Conservation (phyloP, 148 eudicot species). For the Amaranthus hypochondriacus region DNA sequence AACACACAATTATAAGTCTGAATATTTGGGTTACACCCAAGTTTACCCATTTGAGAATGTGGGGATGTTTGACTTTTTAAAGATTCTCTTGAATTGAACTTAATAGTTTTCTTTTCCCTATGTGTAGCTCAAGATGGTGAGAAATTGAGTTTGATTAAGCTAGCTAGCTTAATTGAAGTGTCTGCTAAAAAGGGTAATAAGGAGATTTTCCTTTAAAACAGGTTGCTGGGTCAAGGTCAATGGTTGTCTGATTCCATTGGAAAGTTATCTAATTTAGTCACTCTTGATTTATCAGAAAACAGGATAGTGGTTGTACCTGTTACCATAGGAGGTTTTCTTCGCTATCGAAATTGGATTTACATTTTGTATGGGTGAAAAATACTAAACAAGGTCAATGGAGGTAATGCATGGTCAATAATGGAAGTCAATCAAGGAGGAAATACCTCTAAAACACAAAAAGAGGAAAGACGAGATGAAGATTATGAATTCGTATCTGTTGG, state of each 20-base stretch:
- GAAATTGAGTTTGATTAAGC: conserved; percentile 70
- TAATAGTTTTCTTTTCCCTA: not conserved
- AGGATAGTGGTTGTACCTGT: conserved; percentile 47
- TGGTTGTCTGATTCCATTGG: conserved; percentile 89
- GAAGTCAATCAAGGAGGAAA: no score
- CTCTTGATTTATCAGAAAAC: conserved; percentile 77
- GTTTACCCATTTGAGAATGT: not conserved
- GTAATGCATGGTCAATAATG: no score
- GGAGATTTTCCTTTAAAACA: conserved; percentile 50
- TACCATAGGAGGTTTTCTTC: conserved; percentile 65
- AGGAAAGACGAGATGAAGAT: no score
- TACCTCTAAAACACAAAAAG: no score
- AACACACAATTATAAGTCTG: conserved; percentile 69
- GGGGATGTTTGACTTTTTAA: not conserved
- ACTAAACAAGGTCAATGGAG: no score
- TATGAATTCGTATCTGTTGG: no score
- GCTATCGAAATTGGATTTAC: conserved; percentile 59
- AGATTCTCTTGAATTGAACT: not conserved
- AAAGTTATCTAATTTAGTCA: conserved; percentile 54
- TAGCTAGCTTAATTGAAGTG: conserved; percentile 77
- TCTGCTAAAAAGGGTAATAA: conserved; percentile 60
- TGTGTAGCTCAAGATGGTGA: conserved; percentile 62
- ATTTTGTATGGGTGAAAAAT: conserved; percentile 1
- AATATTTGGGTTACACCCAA: conserved; percentile 54
- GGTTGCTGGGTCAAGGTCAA: conserved; percentile 65